Percentiles rank a stretch among this genome's conserved stretches.
Conservation (phyloP, 108 stramenopile species). For the Skeletonema menzelii region DNA sequence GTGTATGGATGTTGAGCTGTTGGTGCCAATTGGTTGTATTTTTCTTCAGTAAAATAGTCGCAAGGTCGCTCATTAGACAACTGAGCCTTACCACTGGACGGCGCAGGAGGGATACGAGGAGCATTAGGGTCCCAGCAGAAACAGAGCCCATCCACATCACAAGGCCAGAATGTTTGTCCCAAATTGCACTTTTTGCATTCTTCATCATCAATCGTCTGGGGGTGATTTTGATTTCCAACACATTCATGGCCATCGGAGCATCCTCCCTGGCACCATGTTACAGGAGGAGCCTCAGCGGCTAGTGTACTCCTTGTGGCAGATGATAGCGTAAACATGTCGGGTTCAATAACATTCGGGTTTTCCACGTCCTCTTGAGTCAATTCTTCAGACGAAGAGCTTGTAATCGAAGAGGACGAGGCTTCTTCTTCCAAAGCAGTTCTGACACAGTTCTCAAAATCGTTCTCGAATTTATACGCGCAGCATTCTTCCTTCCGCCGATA, state of each 20-base stretch:
- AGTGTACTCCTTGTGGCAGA: constrained; percentile 1
- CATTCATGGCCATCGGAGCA: constrained; percentile 34
- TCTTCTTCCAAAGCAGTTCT: constrained; percentile 8
- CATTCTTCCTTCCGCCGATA: constrained; percentile 44
- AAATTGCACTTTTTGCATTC: constrained; percentile 12
- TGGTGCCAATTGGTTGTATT: constrained; percentile 31
- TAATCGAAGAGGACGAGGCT: no score
- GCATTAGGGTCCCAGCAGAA: constrained; percentile 45
- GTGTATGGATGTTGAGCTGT: constrained; percentile 40
- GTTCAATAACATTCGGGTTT: not conserved
- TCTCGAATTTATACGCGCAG: constrained; percentile 38
- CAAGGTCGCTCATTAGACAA: constrained; percentile 39
- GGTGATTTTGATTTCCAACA: constrained; percentile 48
- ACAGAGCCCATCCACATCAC: constrained; percentile 47
- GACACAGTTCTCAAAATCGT: constrained; percentile 35
- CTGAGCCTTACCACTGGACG: constrained; percentile 32
- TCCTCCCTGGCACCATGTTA: constrained; percentile 35
- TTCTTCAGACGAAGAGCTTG: not conserved
- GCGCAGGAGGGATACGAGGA: constrained; percentile 43
- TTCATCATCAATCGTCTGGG: constrained; percentile 37
- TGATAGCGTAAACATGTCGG: not conserved
- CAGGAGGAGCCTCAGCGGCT: constrained; percentile 16
- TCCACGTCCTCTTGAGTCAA: not conserved
- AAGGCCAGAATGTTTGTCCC: constrained; percentile 49
- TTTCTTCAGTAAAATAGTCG: constrained; percentile 42